phyloP scores from a whole-genome alignment of 345 rosid genomes.

The Pseudoturritis turrita region DNA sequence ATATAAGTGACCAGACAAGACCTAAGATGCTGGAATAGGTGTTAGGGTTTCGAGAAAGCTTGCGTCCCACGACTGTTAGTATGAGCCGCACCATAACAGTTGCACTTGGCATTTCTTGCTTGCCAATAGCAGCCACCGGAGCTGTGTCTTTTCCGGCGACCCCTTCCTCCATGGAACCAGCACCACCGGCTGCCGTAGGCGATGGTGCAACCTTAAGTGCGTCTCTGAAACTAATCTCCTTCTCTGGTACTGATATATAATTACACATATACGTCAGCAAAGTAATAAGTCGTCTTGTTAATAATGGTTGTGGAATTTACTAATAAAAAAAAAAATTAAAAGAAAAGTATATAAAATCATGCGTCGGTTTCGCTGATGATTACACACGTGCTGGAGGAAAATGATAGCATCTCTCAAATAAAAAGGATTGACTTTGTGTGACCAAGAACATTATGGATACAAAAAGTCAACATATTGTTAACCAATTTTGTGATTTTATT shows the following conservation, averaged over 20 bases:
- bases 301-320: background rate
- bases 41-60: slow-evolving; percentile 92
- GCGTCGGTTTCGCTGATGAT: slow-evolving; percentile 35
- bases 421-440: slow-evolving; percentile 11
- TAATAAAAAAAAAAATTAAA: background rate
- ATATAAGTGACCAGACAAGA: slow-evolving; percentile 82
- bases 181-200: background rate
- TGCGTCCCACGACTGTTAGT: slow-evolving; percentile 97
- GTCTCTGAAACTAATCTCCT: slow-evolving; percentile 78
- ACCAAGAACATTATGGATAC: background rate
- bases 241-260: slow-evolving; percentile 57
- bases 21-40: slow-evolving; percentile 94
- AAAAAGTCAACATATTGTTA: slow-evolving; percentile 22
- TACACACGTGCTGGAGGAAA: slow-evolving; percentile 50
- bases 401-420: slow-evolving; percentile 14
- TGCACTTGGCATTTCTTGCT: slow-evolving; percentile 88
- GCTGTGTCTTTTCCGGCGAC: slow-evolving; percentile 37
- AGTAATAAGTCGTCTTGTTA: background rate
- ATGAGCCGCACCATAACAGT: slow-evolving; percentile 94
- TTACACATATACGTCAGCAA: slow-evolving; percentile 26
- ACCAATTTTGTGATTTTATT: slow-evolving; percentile 18
- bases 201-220: slow-evolving; percentile 25
- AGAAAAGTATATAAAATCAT: background rate
- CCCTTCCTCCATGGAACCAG: slow-evolving; percentile 35
- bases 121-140: slow-evolving; percentile 36